Base-by-base conservation (phyloP, 345 rosid species). In the Hevea brasiliensis region DNA sequence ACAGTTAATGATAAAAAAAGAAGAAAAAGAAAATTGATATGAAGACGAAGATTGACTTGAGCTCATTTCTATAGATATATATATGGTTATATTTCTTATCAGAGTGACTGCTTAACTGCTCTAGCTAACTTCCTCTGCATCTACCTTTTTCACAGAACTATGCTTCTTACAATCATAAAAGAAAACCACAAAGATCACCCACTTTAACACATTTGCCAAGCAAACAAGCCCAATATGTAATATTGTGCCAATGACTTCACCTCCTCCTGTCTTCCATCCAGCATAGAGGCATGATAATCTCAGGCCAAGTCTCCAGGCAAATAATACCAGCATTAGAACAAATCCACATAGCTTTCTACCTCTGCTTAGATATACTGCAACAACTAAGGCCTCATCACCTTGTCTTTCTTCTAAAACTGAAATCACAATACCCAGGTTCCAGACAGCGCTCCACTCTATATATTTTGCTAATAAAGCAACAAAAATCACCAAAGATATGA, bases 371-470 rank as follows among this genome's bases (percentile, higher is more conserved):
- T 79, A 81, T 5, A 77, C 71, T 9, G 84, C 61, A 17, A 79
- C 47, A 29, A 64, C 41, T 0, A 83, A 7, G 1, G 85, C 73
- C 10, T 77, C 74, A 69, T 74, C 67, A 8, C 86, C 86, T 12
- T 72, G 83, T 61, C 79, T 81, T 64, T 79, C 79, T 63, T 85
- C 85, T 71, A 83, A 23, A 54, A 82, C 55, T 2, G 82, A 80
- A 10, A 83, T 74, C 68, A 77, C 75, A 11, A 80, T 20, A 24
- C 83, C 78, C 74, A 41, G 65, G 64, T 83, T 72, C 86, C 86
- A 85, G 17, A 81, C 18, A 7, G 73, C 83, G 50, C 85, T 79
- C 85, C 86, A 83, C 64, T 85, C 79, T n/a, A 73, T 67, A 18
- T 74, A 72, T 68, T 75, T 80, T 0, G 29, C 5, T 0, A 80